Percentiles rank a stretch among this genome's conserved stretches.
These are phyloP conservation scores for Keithomyces neogunnii DNA, from an alignment of 2,329 filamentous ascomycete genomes.

Conservation along the genomic window DNA sequence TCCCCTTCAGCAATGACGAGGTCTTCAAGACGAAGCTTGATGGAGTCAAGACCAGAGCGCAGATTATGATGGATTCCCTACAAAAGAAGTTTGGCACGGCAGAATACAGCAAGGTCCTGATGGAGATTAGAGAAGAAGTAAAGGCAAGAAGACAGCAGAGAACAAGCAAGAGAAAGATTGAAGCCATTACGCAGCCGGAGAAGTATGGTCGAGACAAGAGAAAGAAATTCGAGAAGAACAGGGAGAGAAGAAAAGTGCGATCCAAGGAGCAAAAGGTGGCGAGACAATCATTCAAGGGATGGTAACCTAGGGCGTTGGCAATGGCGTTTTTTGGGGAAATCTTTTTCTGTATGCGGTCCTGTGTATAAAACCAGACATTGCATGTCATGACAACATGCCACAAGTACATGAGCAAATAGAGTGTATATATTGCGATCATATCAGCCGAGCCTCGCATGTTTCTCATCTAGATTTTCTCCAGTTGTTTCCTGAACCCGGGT, in stretches of 20 bases:
- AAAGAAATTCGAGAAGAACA: conserved; percentile 78
- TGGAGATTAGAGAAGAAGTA: conserved; percentile 66
- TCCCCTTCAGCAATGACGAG: conserved; percentile 63
- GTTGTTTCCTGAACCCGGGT: neutral
- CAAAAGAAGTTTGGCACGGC: conserved; percentile 79
- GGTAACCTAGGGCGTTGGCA: conserved; percentile 18
- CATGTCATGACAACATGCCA: neutral
- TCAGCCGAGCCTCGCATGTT: neutral
- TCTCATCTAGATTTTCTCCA: neutral
- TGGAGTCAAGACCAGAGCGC: conserved; percentile 59
- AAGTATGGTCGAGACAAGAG: conserved; percentile 70
- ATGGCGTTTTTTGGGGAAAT: conserved; percentile 16
- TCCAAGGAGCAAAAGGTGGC: conserved; percentile 62
- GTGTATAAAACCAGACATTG: neutral
- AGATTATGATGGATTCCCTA: conserved; percentile 71
- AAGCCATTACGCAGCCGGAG: conserved; percentile 76
- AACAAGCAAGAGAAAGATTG: conserved; percentile 79
- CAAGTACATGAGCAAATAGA: neutral
- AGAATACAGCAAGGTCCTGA: conserved; percentile 66
- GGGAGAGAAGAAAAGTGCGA: conserved; percentile 71
- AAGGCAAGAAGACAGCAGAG: conserved; percentile 63
- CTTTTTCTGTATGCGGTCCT: neutral
- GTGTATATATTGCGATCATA: neutral
- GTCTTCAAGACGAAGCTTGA: conserved; percentile 62
- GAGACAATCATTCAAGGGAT: conserved; percentile 59